Percentiles rank a stretch among this genome's conserved stretches.
phyloP scores from a whole-genome alignment of 1,284 basidiomycete genomes.

The Sanguinoderma infundibulare region DNA sequence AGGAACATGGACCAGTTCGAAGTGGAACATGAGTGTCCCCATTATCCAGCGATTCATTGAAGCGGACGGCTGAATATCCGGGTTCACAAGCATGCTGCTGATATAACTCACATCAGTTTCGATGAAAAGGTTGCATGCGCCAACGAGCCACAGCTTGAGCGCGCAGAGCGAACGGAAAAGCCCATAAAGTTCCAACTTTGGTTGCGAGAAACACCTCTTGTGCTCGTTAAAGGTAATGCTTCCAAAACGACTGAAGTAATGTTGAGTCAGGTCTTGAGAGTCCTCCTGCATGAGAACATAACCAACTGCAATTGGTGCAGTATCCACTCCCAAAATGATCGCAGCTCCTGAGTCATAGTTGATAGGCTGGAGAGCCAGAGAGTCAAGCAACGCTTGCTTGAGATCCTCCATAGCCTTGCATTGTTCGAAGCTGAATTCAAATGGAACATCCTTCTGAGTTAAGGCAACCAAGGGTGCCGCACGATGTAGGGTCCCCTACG shows the following conservation, averaged over 20 bases:
- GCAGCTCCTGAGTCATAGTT: no score
- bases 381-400: no score
- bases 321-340: no score
- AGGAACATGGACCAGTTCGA: neutral
- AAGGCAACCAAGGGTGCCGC: slow-evolving; percentile 16
- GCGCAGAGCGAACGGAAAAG: slow-evolving; percentile 36
- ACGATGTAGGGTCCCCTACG: no score
- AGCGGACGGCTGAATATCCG: slow-evolving; percentile 39
- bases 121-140: slow-evolving; percentile 38
- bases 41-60: slow-evolving; percentile 47
- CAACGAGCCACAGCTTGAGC: slow-evolving; percentile 29
- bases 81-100: slow-evolving; percentile 48
- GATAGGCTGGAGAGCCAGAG: no score
- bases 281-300: no score
- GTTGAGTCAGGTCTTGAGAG: no score
- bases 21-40: slow-evolving; percentile 36
- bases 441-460: slow-evolving; percentile 26
- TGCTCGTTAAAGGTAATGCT: neutral
- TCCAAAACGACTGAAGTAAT: no score
- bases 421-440: neutral
- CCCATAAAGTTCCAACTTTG: slow-evolving; percentile 40
- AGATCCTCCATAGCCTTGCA: neutral
- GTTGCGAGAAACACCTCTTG: neutral
- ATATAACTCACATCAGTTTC: slow-evolving; percentile 47
- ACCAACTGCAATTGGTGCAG: no score